These are phyloP conservation scores for Asterochloris sp. DNA, from an alignment of 139 green algal species.

Conservation along the genomic window DNA sequence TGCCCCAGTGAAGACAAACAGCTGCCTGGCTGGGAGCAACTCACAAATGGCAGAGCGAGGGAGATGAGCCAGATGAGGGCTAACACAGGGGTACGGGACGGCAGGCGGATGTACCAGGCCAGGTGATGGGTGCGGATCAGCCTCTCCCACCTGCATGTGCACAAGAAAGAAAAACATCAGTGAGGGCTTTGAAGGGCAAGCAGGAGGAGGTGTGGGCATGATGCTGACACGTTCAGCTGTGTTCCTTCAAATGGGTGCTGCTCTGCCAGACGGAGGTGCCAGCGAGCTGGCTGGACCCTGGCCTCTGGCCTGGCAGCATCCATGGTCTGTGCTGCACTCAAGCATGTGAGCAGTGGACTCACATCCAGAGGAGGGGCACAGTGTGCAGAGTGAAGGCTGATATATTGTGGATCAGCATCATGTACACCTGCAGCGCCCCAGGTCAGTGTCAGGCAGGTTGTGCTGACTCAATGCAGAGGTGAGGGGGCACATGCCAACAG, in stretches of 20 bases:
- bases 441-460: too few relatives aligned
- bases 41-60: too few relatives aligned
- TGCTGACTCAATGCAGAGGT: too few relatives aligned
- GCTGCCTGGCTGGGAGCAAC: too few relatives aligned
- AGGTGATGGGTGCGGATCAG: constrained; percentile 10
- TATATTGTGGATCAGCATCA: constrained; percentile 23
- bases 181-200: too few relatives aligned
- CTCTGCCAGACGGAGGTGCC: too few relatives aligned
- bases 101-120: constrained; percentile 6
- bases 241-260: neutral
- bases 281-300: neutral
- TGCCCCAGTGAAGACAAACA: too few relatives aligned
- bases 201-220: too few relatives aligned
- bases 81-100: constrained; percentile 9
- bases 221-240: too few relatives aligned
- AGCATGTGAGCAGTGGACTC: neutral
- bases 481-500: too few relatives aligned
- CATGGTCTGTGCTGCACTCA: neutral
- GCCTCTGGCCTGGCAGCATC: neutral
- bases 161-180: too few relatives aligned
- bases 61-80: neutral
- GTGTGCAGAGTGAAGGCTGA: constrained; percentile 17
- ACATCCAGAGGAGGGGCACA: constrained; percentile 16
- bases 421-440: neutral
- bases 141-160: constrained; percentile 1